Conservation (phyloP, 2,329 filamentous ascomycete species). For the Claviceps sp. region DNA sequence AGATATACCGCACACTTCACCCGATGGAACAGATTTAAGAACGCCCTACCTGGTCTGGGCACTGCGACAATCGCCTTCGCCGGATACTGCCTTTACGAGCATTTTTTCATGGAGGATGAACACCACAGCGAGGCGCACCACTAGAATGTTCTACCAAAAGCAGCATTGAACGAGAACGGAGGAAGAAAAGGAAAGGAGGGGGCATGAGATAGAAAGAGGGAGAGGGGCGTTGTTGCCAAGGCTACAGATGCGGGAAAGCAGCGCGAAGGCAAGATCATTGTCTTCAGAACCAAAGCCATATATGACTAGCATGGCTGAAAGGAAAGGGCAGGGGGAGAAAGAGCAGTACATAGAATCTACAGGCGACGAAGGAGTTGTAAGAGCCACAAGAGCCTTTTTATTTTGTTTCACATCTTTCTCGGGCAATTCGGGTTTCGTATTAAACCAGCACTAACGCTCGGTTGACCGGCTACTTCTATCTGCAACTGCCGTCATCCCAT, state of each 20-base stretch:
- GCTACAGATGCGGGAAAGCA: neutral
- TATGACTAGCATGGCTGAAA: neutral
- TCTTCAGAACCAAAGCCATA: neutral
- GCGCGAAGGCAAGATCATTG: neutral
- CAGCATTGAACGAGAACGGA: neutral
- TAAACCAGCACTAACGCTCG: neutral
- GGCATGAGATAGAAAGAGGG: too few species aligned
- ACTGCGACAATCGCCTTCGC: conserved; percentile 87
- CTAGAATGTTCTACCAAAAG: neutral
- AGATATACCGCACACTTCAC: conserved; percentile 82
- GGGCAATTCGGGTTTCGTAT: neutral
- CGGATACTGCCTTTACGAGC: conserved; percentile 79
- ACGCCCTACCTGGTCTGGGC: conserved; percentile 77
- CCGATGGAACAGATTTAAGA: conserved; percentile 78
- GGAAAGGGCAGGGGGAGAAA: neutral
- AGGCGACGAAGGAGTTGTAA: neutral
- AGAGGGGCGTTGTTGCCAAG: neutral
- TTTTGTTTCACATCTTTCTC: neutral
- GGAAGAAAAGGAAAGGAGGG: neutral
- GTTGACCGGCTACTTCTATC: neutral
- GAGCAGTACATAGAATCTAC: neutral
- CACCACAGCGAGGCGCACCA: conserved; percentile 40
- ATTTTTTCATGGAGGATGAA: conserved; percentile 68
- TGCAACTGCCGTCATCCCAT: neutral
- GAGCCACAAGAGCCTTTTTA: neutral